phyloP scores from a whole-genome alignment of 176 grass and related monocot species.

The Rhynchospora breviuscula region DNA sequence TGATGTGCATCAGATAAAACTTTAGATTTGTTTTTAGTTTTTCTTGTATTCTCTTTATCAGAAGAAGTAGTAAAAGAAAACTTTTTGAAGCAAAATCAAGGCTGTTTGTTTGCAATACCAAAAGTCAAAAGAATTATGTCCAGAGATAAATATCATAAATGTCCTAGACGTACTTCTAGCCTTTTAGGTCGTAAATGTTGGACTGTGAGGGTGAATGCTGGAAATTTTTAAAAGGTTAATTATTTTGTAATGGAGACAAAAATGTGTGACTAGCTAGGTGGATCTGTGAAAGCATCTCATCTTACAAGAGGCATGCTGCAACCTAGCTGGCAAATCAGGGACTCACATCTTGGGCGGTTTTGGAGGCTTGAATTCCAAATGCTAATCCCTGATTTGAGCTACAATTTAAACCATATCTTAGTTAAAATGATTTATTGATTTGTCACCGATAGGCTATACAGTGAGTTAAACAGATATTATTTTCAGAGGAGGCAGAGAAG shows the following conservation, averaged over 20 bases:
- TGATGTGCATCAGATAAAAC: background rate
- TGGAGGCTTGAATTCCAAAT: slow-evolving; percentile 10
- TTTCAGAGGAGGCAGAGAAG: background rate
- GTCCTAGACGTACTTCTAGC: no score
- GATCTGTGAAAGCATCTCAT: slow-evolving; percentile 4
- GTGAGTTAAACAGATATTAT: background rate
- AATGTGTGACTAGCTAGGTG: slow-evolving; percentile 24
- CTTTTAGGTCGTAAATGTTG: background rate
- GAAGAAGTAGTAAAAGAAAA: background rate
- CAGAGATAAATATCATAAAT: background rate
- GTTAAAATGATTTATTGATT: background rate
- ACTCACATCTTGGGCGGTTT: background rate
- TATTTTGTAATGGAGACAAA: slow-evolving; percentile 18
- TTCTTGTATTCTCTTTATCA: background rate
- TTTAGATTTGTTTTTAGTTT: background rate
- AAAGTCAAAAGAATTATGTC: background rate
- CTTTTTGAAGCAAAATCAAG: background rate
- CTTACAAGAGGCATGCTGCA: background rate
- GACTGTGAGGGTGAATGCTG: background rate
- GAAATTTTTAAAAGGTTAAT: background rate
- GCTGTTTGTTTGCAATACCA: background rate
- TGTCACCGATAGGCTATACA: background rate
- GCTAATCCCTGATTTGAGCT: slow-evolving; percentile 8
- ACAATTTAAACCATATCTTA: background rate
- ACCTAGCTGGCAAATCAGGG: slow-evolving; percentile 17